A percentile compares a stretch with the other conserved stretches of the same genome.
Evolutionary conservation across 2,329 filamentous ascomycete genomes (phyloP).

Genomic region (Cryphonectria nitschkei): DNA sequence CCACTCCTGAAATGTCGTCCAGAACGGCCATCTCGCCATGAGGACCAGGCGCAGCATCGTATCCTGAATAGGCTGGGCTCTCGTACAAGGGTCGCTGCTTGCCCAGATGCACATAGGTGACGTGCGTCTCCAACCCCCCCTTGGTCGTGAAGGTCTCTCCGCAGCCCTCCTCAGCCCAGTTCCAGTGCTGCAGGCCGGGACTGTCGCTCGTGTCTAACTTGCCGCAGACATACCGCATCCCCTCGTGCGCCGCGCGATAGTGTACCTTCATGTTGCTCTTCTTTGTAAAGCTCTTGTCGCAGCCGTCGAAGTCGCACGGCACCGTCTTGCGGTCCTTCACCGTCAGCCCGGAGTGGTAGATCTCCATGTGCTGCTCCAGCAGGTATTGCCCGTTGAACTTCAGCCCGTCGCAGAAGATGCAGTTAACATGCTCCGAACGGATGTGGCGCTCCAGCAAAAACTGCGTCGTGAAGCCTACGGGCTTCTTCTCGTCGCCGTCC

Average conservation of each 20-base stretch:
- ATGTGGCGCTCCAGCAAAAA: conserved; percentile 74
- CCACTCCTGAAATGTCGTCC: conserved; percentile 48
- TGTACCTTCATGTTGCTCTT: conserved; percentile 83
- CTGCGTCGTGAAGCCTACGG: conserved; percentile 71
- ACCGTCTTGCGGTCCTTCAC: conserved; percentile 68
- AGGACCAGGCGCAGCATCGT: neutral
- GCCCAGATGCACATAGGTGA: conserved; percentile 81
- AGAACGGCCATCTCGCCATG: conserved; percentile 38
- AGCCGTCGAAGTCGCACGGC: conserved; percentile 68
- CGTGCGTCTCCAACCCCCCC: conserved; percentile 78
- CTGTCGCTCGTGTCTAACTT: conserved; percentile 61
- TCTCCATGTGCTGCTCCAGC: conserved; percentile 77
- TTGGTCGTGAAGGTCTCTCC: conserved; percentile 78
- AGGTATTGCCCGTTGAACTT: conserved; percentile 68
- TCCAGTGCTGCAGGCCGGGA: conserved; percentile 67
- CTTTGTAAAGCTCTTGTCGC: conserved; percentile 78
- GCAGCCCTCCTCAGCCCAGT: conserved; percentile 67
- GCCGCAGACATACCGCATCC: conserved; percentile 79
- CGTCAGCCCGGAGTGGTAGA: conserved; percentile 68
- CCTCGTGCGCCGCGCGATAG: conserved; percentile 75
- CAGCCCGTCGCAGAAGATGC: conserved; percentile 69
- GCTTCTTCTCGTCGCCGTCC: conserved; percentile 44
- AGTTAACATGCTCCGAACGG: conserved; percentile 72
- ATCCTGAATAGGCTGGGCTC: conserved; percentile 3
- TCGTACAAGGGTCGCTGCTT: conserved; percentile 46